Conservation (phyloP, 2,329 filamentous ascomycete species). For the Falciphora oryzae region DNA sequence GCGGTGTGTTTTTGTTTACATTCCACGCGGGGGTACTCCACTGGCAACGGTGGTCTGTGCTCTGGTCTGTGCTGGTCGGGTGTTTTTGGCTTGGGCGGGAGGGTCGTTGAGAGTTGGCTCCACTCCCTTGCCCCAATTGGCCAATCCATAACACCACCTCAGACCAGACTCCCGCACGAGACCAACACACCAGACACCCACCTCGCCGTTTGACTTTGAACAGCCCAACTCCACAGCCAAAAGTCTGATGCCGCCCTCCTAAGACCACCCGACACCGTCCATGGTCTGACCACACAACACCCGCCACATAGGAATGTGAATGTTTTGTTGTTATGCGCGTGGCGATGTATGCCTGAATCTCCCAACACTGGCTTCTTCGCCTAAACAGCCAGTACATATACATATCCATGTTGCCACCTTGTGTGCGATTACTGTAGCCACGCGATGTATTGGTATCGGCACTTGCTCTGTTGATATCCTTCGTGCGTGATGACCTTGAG, state of each 20-base stretch:
- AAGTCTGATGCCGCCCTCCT: neutral
- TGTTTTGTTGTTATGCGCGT: neutral
- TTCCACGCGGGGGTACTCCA: neutral
- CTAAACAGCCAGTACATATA: neutral
- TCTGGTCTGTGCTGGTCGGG: neutral
- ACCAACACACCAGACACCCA: neutral
- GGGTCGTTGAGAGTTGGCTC: neutral
- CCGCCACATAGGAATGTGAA: neutral
- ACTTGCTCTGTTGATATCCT: no score
- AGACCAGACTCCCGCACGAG: neutral
- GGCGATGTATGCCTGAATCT: neutral
- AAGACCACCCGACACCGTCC: neutral
- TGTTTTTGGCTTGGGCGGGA: neutral
- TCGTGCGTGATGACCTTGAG: neutral
- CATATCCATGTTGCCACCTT: neutral
- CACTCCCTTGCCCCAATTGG: neutral
- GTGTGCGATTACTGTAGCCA: neutral
- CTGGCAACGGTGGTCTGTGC: neutral
- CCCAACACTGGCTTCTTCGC: neutral
- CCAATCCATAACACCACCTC: neutral
- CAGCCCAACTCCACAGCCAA: neutral
- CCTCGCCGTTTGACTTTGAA: neutral
- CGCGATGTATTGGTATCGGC: neutral
- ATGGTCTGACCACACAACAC: neutral
- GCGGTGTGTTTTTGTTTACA: constrained; percentile 1